These are phyloP conservation scores for Diaporthe australafricana DNA, from an alignment of 2,329 filamentous ascomycete genomes.

Conservation along the genomic window DNA sequence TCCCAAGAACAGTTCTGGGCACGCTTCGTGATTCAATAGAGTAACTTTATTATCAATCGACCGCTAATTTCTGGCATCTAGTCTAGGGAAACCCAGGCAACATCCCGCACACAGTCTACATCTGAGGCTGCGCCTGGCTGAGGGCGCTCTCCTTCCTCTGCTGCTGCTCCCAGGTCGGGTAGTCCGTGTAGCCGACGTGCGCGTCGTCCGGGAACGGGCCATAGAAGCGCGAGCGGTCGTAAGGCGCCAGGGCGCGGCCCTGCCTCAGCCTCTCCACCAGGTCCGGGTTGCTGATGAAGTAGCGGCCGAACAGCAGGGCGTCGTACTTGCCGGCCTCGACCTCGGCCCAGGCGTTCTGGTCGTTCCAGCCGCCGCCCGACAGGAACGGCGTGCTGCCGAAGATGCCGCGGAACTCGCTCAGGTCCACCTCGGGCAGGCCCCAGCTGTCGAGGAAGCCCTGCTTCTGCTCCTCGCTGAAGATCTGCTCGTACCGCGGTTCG, in stretches of 20 bases:
- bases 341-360: slow-evolving; percentile 41
- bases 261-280: slow-evolving; percentile 53
- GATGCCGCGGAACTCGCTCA: slow-evolving; percentile 32
- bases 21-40: neutral
- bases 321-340: slow-evolving; percentile 44
- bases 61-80: neutral
- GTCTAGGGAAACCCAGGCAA: neutral
- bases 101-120: neutral
- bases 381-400: slow-evolving; percentile 44
- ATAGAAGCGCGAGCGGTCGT: slow-evolving; percentile 54
- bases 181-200: slow-evolving; percentile 33
- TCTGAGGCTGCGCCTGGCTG: slow-evolving; percentile 17
- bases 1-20: neutral
- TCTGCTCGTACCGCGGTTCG: slow-evolving; percentile 57
- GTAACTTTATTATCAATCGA: neutral
- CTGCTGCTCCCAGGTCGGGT: slow-evolving; percentile 30
- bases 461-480: slow-evolving; percentile 46
- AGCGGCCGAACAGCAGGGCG: slow-evolving; percentile 53
- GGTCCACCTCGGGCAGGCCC: slow-evolving; percentile 32
- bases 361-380: slow-evolving; percentile 44
- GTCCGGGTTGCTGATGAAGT: slow-evolving; percentile 58
- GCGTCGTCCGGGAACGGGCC: slow-evolving; percentile 18
- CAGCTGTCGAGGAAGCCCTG: slow-evolving; percentile 40
- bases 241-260: slow-evolving; percentile 50
- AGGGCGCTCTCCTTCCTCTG: slow-evolving; percentile 12